Percentiles rank a stretch among this genome's conserved stretches.
Evolutionary conservation across 2,329 filamentous ascomycete species (phyloP).

Genomic region (Aspergillus tamarii): DNA sequence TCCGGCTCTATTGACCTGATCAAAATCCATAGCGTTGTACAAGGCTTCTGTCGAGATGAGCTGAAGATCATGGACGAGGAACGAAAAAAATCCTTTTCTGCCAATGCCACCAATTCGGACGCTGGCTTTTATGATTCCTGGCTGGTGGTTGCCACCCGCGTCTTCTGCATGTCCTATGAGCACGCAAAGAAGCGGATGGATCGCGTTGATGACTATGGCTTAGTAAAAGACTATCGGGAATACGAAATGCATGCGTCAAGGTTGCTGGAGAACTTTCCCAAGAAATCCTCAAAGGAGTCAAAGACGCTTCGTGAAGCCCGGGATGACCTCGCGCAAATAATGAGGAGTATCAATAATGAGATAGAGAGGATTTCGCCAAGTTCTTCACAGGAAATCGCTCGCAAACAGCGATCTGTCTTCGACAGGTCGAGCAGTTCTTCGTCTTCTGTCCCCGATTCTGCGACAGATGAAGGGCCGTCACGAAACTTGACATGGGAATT

Average conservation of each 20-base stretch:
- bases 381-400: slow-evolving; percentile 42
- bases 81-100: slow-evolving; percentile 8
- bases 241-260: slow-evolving; percentile 50
- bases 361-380: slow-evolving; percentile 48
- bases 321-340: slow-evolving; percentile 36
- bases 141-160: slow-evolving; percentile 45
- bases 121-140: slow-evolving; percentile 46
- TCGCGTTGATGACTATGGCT: slow-evolving; percentile 38
- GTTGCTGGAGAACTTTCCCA: slow-evolving; percentile 44
- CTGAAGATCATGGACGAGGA: slow-evolving; percentile 44
- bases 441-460: slow-evolving; percentile 46
- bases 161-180: slow-evolving; percentile 48
- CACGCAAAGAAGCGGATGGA: slow-evolving; percentile 46
- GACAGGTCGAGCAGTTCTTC: slow-evolving; percentile 51
- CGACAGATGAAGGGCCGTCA: slow-evolving; percentile 40
- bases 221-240: slow-evolving; percentile 52
- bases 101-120: slow-evolving; percentile 20
- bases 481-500: slow-evolving; percentile 38
- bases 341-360: slow-evolving; percentile 43
- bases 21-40: slow-evolving; percentile 53
- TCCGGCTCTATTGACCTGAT: slow-evolving; percentile 46
- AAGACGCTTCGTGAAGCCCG: slow-evolving; percentile 39
- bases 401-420: slow-evolving; percentile 49
- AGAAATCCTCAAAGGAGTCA: slow-evolving; percentile 31
- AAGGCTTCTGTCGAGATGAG: slow-evolving; percentile 52